A percentile compares a stretch with the other conserved stretches of the same genome.
Evolutionary conservation across 805 yeast species (phyloP).

Genomic region (Candida ficus): DNA sequence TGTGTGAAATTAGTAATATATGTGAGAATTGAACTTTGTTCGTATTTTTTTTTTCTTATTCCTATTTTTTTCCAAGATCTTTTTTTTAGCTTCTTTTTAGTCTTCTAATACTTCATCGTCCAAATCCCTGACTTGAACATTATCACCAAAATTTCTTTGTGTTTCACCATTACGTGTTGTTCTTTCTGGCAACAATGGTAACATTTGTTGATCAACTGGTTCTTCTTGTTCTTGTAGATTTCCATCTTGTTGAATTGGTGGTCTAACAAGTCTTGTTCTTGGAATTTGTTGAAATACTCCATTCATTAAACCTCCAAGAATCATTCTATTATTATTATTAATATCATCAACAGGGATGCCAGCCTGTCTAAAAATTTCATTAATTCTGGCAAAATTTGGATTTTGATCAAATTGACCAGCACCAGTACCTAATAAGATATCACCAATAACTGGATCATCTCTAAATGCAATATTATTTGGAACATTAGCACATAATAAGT

Average conservation of each 20-base stretch:
- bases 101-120: slow-evolving; percentile 2
- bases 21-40: neutral
- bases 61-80: no score
- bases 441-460: neutral
- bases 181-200: no score
- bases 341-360: neutral
- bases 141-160: neutral
- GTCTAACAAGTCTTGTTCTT: neutral
- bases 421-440: neutral
- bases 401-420: neutral
- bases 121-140: slow-evolving; percentile 1
- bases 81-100: no score
- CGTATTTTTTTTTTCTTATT: neutral
- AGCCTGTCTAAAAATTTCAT: slow-evolving; percentile 1
- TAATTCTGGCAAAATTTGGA: slow-evolving; percentile 1
- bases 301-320: neutral
- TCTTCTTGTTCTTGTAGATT: no score
- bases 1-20: no score
- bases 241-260: neutral
- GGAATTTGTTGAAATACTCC: neutral
- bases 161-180: neutral
- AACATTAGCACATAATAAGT: slow-evolving; percentile 23
- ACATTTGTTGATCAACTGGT: no score
- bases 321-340: no score
- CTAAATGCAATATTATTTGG: neutral